Conservation (phyloP, 108 stramenopile species). For the Fragilaria crotonensis region DNA sequence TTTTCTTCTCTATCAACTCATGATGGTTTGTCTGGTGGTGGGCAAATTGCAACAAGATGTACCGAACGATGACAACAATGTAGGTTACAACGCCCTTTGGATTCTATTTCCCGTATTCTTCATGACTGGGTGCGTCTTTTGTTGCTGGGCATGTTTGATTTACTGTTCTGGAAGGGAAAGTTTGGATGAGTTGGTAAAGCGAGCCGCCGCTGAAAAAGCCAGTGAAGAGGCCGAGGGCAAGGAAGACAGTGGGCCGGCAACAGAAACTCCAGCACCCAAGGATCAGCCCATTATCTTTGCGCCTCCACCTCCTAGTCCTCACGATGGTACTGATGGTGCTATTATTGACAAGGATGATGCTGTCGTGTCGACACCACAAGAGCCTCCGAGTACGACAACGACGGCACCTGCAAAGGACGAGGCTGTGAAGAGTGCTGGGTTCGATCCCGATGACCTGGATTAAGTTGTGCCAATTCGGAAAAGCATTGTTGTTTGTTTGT, state of each 20-base stretch:
- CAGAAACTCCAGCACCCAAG: background rate
- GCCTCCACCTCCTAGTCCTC: conserved; percentile 1
- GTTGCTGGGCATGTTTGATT: conserved; percentile 65
- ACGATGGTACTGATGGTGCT: background rate
- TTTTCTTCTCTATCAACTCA: conserved; percentile 39
- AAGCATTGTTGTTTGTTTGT: too few species aligned
- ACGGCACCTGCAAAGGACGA: too few species aligned
- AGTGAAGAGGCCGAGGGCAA: conserved; percentile 11
- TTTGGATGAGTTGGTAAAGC: background rate
- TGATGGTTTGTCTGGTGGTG: conserved; percentile 53
- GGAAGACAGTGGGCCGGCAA: conserved; percentile 4
- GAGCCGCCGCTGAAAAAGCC: conserved; percentile 7
- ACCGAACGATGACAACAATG: conserved; percentile 32
- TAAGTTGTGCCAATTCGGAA: too few species aligned
- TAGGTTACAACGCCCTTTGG: conserved; percentile 67
- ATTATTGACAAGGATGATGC: background rate
- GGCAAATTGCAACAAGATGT: conserved; percentile 55
- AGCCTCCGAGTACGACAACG: conserved; percentile 4
- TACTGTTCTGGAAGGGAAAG: conserved; percentile 48
- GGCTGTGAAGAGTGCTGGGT: conserved; percentile 9
- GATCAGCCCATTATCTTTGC: conserved; percentile 7
- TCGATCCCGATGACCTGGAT: conserved; percentile 46
- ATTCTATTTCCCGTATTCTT: conserved; percentile 69
- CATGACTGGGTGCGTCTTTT: conserved; percentile 42
- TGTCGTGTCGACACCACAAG: background rate